These are phyloP conservation scores for Termitomyces sp. DNA, from an alignment of 768 basidiomycete genomes.

Conservation along the genomic window DNA sequence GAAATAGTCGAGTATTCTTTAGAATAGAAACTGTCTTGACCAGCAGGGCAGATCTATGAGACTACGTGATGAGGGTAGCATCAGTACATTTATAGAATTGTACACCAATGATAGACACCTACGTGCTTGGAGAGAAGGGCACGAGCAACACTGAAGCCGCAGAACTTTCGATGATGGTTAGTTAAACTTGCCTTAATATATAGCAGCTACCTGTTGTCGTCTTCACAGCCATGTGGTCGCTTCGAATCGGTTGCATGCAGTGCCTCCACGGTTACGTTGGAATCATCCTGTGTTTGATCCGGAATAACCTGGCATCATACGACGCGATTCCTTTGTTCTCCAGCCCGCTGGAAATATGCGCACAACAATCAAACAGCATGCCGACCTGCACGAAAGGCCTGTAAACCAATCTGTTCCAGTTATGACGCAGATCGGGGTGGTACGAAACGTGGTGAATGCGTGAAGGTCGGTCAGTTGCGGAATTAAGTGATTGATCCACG, in stretches of 20 bases:
- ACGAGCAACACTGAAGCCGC: conserved; percentile 14
- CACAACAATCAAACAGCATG: background rate
- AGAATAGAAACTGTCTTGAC: conserved; percentile 36
- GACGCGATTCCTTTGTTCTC: background rate
- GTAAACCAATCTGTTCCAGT: background rate
- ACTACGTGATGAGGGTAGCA: background rate
- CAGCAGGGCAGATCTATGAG: conserved; percentile 36
- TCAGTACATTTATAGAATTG: background rate
- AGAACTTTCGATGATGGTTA: conserved; percentile 1
- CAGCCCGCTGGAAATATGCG: background rate
- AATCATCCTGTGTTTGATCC: background rate
- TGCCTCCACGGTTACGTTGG: background rate
- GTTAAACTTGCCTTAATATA: conserved; percentile 1
- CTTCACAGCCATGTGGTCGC: conserved; percentile 7
- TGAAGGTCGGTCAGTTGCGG: background rate
- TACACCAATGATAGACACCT: background rate
- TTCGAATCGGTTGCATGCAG: background rate
- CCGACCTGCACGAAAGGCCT: background rate
- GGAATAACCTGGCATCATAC: background rate
- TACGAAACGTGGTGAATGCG: background rate
- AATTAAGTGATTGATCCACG: background rate
- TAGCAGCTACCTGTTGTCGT: conserved; percentile 9
- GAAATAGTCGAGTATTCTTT: conserved; percentile 13
- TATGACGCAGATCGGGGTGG: no score
- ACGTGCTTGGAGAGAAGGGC: conserved; percentile 7